Base-by-base conservation (phyloP, 2,329 filamentous ascomycete genomes). In the Aspergillus sp. region DNA sequence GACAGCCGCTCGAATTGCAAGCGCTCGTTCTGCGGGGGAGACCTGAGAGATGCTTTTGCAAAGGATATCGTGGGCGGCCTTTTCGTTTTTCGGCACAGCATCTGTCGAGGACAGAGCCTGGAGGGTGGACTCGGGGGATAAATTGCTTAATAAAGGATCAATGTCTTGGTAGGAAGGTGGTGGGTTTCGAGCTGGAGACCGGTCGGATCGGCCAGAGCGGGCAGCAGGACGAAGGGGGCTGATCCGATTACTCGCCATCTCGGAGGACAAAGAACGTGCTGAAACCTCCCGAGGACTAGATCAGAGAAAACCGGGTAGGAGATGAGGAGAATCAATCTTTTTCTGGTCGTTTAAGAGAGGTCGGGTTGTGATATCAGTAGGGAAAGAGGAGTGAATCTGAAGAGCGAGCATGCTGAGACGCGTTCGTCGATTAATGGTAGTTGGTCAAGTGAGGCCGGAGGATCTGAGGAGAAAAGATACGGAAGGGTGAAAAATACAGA, bases 1-100 rank as follows among this genome's bases (percentile, higher is more conserved):
- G 55, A 78, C 68, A 27, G 80, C 80, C 27, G 81, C 80, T 49
- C 78, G 73, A 41, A 76, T 73, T 6, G 78, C 81, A 48, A 83
- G 65, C 28, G 77, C 77, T 52, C 78, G 71, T 61, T 84, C 78
- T 8, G 75, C 70, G 2, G 70, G 63, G 3, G 79, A 79, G 8
- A 78, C 76, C 45, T 71, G 68, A 2, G 75, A 71, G 50, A 82
- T 78, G 60, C 76, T 79, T 38, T 66, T 65, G 28, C 64, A 58
- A 11, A 75, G 59, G 28, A 68, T 60, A 54, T 68, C 64, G 41
- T 71, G 61, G 9, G 67, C 61, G 19, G 56, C 56, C 43, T 58
- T 50, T 49, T 63, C 62, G 37, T 66, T 62, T n/a, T 58, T 61
- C 6, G 64, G 61, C 5, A 73, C 64, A 0, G 64, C 67, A 37